Percentiles rank a stretch among this genome's conserved stretches.
Evolutionary conservation across 208 protist genomes (phyloP).

Genomic region (Naegleria lovaniensis): DNA sequence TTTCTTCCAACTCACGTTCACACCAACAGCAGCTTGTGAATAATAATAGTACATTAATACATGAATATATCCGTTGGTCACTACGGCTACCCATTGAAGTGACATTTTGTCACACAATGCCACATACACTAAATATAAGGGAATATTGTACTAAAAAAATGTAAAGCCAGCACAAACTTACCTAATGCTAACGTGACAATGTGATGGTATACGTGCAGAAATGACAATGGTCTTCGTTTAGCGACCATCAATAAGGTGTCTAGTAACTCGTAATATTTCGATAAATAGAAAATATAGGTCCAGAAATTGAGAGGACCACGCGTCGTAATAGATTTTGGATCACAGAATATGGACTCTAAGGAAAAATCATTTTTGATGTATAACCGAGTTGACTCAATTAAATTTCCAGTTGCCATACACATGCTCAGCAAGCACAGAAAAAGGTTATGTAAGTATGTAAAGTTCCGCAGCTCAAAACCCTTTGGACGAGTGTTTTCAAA

Average conservation of each 20-base stretch:
- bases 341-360: background rate
- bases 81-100: background rate
- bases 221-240: constrained; percentile 37
- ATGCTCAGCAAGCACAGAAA: background rate
- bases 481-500: background rate
- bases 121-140: background rate
- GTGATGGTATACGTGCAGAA: constrained; percentile 44
- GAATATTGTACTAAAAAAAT: background rate
- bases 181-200: background rate
- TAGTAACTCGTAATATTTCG: constrained; percentile 40
- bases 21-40: background rate
- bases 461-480: background rate
- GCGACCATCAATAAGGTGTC: constrained; percentile 40
- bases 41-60: constrained; percentile 3
- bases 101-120: background rate
- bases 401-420: background rate
- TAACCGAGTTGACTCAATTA: background rate
- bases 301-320: background rate
- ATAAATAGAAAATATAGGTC: constrained; percentile 20
- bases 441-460: background rate
- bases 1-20: background rate
- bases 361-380: background rate
- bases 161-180: background rate
- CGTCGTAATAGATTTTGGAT: background rate
- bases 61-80: background rate